These are phyloP conservation scores for Lophium mytilinum DNA, from an alignment of 495 filamentous ascomycete species.

Conservation along the genomic window DNA sequence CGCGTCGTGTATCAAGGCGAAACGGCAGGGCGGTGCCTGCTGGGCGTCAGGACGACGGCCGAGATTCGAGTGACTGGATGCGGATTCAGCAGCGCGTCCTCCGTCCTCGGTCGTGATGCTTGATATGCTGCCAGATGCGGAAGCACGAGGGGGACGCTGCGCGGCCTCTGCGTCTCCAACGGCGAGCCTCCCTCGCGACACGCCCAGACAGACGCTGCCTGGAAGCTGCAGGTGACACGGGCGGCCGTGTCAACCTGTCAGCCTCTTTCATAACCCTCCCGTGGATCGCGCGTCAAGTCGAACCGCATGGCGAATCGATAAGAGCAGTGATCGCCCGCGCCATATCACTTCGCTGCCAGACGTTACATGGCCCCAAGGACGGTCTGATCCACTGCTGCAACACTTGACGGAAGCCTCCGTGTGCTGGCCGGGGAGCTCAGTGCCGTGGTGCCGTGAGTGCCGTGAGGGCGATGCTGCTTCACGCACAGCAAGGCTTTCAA, in stretches of 20 bases:
- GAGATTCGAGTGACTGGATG: no score
- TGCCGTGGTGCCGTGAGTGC: background rate
- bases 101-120: background rate
- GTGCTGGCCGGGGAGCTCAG: no score
- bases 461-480: conserved; percentile 4
- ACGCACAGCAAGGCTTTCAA: conserved; percentile 7
- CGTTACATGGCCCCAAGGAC: conserved; percentile 10
- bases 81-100: background rate
- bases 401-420: no score
- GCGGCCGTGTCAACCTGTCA: conserved; percentile 20
- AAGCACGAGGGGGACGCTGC: no score
- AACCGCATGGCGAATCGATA: conserved; percentile 21
- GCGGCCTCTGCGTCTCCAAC: no score
- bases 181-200: no score
- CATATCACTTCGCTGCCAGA: conserved; percentile 1
- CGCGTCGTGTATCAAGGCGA: conserved; percentile 23
- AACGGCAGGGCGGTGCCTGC: background rate
- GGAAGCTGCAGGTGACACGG: no score
- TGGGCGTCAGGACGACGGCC: no score
- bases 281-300: conserved; percentile 19
- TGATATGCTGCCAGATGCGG: no score
- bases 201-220: background rate
- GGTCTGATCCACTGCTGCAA: no score
- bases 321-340: conserved; percentile 11
- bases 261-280: conserved; percentile 15